phyloP scores from a whole-genome alignment of 2,329 filamentous ascomycete species.

The Colletotrichum incanum region DNA sequence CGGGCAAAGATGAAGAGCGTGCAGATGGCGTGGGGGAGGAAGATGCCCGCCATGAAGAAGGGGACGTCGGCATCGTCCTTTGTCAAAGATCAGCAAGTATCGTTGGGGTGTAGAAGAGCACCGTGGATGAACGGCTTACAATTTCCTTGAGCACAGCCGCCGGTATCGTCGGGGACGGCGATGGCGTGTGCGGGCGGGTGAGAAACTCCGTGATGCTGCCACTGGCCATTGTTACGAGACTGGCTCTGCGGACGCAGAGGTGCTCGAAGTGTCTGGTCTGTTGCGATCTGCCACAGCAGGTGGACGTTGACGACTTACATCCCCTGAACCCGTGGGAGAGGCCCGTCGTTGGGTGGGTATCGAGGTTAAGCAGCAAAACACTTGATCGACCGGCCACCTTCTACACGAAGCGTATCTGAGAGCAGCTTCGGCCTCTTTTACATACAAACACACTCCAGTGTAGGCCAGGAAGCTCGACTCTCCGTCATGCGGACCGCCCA shows the following conservation, averaged over 20 bases:
- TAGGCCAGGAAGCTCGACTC: neutral
- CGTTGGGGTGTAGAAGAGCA: neutral
- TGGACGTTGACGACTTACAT: neutral
- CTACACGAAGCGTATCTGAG: too few relatives aligned
- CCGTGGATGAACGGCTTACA: conserved; percentile 3
- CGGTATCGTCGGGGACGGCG: conserved; percentile 2
- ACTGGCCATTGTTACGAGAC: conserved; percentile 12
- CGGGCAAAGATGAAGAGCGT: conserved; percentile 51
- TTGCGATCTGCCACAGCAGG: neutral
- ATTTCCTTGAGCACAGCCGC: conserved; percentile 18
- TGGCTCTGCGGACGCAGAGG: neutral
- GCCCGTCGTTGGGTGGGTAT: neutral
- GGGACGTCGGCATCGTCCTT: conserved; percentile 45
- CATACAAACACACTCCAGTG: neutral
- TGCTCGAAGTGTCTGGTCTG: neutral
- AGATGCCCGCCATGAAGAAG: conserved; percentile 50
- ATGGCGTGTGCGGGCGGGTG: conserved; percentile 2
- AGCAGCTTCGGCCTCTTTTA: conserved; percentile 2
- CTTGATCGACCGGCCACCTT: neutral
- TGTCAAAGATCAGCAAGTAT: neutral
- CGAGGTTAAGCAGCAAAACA: neutral
- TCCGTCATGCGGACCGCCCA: conserved; percentile 1
- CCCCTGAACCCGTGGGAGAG: neutral
- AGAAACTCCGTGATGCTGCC: conserved; percentile 4
- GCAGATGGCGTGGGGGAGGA: conserved; percentile 53